These are phyloP conservation scores for Sporobolomyces phaffii DNA, from an alignment of 768 basidiomycete species.

Conservation along the genomic window DNA sequence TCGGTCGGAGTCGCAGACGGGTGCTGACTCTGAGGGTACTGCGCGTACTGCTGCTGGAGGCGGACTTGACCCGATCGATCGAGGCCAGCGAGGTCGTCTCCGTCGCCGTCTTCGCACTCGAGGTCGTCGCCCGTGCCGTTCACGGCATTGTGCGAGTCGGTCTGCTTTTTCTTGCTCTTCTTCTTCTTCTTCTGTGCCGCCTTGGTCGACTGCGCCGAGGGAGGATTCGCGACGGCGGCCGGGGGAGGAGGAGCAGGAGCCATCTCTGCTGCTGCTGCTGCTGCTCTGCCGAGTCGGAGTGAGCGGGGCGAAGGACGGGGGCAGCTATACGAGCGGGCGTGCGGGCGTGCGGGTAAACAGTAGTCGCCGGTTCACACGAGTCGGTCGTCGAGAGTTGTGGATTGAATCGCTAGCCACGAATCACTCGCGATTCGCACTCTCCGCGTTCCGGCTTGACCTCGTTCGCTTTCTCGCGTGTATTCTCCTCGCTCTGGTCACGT, in stretches of 20 bases:
- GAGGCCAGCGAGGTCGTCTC: not conserved
- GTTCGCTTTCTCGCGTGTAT: too few species aligned
- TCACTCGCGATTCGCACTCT: too few species aligned
- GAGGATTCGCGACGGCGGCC: not conserved
- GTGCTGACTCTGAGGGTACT: constrained; percentile 15
- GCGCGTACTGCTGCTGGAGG: not conserved
- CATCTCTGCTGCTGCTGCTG: not conserved
- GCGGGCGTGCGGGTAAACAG: too few species aligned
- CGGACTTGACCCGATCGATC: constrained; percentile 7
- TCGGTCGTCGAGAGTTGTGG: too few species aligned
- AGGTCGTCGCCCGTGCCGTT: not conserved
- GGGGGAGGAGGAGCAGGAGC: constrained; percentile 8
- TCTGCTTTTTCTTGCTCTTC: constrained; percentile 13
- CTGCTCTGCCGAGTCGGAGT: too few species aligned
- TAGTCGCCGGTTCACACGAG: too few species aligned
- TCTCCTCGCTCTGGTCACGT: too few species aligned
- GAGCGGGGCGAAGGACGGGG: not conserved
- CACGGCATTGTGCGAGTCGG: not conserved
- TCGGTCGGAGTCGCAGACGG: constrained; percentile 54
- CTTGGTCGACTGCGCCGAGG: constrained; percentile 7
- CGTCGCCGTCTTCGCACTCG: not conserved
- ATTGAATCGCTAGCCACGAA: too few species aligned
- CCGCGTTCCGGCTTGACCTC: too few species aligned
- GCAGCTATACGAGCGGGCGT: not conserved
- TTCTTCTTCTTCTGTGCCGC: constrained; percentile 33